Evolutionary conservation across 306 rosid genomes (phyloP), one percentile per base, ranked within the genome.

Genomic region (Senna tora): DNA sequence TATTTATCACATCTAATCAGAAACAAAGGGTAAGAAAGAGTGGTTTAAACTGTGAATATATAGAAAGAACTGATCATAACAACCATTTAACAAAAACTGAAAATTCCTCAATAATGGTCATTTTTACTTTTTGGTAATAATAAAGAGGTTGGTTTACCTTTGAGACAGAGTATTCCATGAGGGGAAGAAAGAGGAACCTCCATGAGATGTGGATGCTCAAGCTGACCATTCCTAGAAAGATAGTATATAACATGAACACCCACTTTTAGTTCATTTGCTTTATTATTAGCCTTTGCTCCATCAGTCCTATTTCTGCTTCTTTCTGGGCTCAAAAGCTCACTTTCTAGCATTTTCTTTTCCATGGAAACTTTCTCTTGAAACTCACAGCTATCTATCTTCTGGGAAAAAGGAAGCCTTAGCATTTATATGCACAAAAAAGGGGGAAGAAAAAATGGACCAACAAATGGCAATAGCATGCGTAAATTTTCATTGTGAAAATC

Each of bases 121-220:
- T 67, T 59, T 76, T 63, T 25, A 33, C 15, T 17, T 9, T 8
- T n/a, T n/a, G n/a, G n/a, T n/a, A n/a, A n/a, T 11, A 45, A 11
- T 25, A 25, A 6, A 30, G 65, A 5, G 43, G 67, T 62, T n/a
- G n/a, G n/a, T 51, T n/a, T 82, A 90, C 96, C 96, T 82, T 65
- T 69, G 25, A 87, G 84, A 67, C 72, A 50, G 16, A 85, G 74
- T 16, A 71, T 73, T 66, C 85, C 83, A 1, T 61, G 79, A 11
- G 84, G 49, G 63, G 88, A 87, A 80, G 93, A 87, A 41, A 87
- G 71, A 71, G 84, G 86, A 64, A 87, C 87, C 67, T 85, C 83
- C 72, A 86, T 84, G 79, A 90, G 87, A 86, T 90, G 96, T 38
- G 96, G 96, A 69, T 90, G 91, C 62, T 90, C 87, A 41, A 87